These are phyloP conservation scores for Chloris gayana DNA, from an alignment of 176 grass and related monocot species.

Conservation along the genomic window DNA sequence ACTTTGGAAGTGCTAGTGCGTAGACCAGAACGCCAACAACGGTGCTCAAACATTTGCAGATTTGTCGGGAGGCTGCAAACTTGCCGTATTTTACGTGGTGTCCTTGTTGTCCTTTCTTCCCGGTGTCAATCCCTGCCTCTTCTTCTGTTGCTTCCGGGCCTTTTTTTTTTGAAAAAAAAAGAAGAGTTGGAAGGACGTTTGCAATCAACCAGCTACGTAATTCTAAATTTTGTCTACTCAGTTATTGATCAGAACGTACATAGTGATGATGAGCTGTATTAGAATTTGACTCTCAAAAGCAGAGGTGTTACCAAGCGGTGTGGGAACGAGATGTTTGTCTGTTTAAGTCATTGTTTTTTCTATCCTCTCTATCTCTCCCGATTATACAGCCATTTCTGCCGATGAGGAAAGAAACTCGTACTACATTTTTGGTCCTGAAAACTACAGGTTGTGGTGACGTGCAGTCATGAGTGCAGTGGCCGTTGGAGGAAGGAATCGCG, in stretches of 20 bases:
- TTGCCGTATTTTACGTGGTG: background rate
- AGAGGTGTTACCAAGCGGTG: background rate
- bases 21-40: background rate
- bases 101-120: conserved; percentile 18
- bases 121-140: background rate
- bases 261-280: background rate
- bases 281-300: background rate
- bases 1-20: no score
- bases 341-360: background rate
- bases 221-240: background rate
- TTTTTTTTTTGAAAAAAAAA: no score
- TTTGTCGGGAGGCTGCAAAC: background rate
- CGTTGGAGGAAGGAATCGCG: no score
- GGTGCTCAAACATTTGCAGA: no score
- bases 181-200: background rate
- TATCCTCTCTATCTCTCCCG: background rate
- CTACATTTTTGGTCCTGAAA: background rate
- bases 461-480: no score
- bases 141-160: background rate
- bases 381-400: background rate
- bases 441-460: no score
- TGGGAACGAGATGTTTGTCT: background rate
- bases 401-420: background rate
- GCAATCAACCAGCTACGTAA: conserved; percentile 1
- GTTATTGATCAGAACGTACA: background rate